Base-by-base conservation (phyloP, 2,329 filamentous ascomycete genomes). In the Lachnellula arida region DNA sequence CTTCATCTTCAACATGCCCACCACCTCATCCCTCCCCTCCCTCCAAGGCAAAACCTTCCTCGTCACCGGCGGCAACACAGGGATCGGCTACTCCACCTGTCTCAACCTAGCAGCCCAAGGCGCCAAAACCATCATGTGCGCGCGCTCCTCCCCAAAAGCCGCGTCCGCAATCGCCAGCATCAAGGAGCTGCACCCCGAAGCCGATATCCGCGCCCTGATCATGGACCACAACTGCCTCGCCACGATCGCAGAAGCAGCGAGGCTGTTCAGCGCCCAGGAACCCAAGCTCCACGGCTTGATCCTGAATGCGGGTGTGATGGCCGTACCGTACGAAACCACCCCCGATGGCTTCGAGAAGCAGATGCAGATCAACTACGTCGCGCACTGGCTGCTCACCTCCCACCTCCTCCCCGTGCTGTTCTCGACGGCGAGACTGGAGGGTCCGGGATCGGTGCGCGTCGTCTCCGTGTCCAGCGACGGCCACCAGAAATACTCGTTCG, bases 51-150 rank as follows among this genome's bases (percentile, higher is more conserved):
- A 70, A 57, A 63, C 65, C 35, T 66, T 49, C 55, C 58, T 82
- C 47, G 73, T 82, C 9, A 82, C 79, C 6, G 62, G 62, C 44
- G 61, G 59, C 1, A 64, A 63, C 23, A 56, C 62, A 9, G 58
- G 61, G 19, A 71, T 79, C 12, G 79, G 78, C 6, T 72, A 73
- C 51, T 74, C 78, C 55, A 71, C 81, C 11, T 68, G 66, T 48
- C 73, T 73, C 35, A 74, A 80, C 14, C 71, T 83, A 11, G 82
- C 81, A 62, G 64, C 67, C 2, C 72, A 72, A 22, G 75, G 77
- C 49, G 78, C 70, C 34, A 79, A 71, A 7, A 74, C 81, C 22
- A 81, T 81, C 63, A 64, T 81, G 39, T 75, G 76, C 3, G 75
- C 74, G 2, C 75, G 79, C 44, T 74, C 70, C 3, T 51, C 68